Conservation (phyloP, 805 yeast species). For the Lipomyces anomalus region DNA sequence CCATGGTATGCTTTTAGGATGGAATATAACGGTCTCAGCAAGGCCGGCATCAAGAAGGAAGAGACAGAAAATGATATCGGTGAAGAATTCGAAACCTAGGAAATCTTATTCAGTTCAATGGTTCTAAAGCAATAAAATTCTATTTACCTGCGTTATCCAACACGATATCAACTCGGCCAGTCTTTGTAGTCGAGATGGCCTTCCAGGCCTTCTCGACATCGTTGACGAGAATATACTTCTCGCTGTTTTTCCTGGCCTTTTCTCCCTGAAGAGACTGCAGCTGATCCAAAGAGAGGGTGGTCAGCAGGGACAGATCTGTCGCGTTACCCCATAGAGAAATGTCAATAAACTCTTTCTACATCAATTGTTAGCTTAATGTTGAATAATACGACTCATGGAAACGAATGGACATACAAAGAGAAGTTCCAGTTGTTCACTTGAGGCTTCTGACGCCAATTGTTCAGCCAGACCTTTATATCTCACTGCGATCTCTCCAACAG, state of each 20-base stretch:
- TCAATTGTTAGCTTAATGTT: conserved; percentile 39
- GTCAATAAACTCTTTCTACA: conserved; percentile 79
- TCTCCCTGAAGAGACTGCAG: conserved; percentile 88
- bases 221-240: conserved; percentile 25
- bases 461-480: conserved; percentile 45
- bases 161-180: conserved; percentile 26
- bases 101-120: too few species aligned
- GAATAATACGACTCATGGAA: conserved; percentile 28
- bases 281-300: conserved; percentile 78
- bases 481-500: conserved; percentile 74
- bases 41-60: conserved; percentile 68
- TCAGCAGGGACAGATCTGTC: conserved; percentile 83
- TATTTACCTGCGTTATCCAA: conserved; percentile 44
- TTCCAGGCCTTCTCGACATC: conserved; percentile 24
- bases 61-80: conserved; percentile 65
- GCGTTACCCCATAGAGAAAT: conserved; percentile 98
- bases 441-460: conserved; percentile 23
- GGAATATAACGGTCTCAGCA: conserved; percentile 55
- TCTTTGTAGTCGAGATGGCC: conserved; percentile 6
- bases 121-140: conserved; percentile 84
- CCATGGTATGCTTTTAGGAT: conserved; percentile 91
- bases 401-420: conserved; percentile 20
- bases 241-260: conserved; percentile 53
- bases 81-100: conserved; percentile 90
- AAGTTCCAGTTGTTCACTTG: conserved; percentile 27